Conservation (phyloP, 306 rosid genomes). For the Ziziphus jujuba region DNA sequence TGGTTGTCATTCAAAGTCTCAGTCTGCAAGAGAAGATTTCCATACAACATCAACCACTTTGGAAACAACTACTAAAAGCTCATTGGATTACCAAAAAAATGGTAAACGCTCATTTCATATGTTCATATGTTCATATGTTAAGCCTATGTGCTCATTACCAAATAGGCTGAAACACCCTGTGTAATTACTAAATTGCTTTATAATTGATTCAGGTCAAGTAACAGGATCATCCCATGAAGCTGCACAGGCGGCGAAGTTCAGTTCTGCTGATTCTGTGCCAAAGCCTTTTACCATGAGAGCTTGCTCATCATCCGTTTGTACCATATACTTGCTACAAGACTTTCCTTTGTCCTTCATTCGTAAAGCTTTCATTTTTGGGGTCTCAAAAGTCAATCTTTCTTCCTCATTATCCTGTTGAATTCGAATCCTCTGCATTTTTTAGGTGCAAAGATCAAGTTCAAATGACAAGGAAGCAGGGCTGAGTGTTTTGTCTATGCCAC, state of each 20-base stretch:
- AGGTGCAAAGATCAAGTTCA: constrained; percentile 35
- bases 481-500: constrained; percentile 65
- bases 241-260: constrained; percentile 34
- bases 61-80: constrained; percentile 33
- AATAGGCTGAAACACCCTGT: neutral
- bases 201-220: constrained; percentile 48
- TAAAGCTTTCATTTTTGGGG: neutral
- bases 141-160: constrained; percentile 5
- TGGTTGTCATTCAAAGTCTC: constrained; percentile 47
- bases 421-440: constrained; percentile 1
- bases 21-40: constrained; percentile 25
- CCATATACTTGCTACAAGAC: constrained; percentile 17
- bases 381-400: too few species aligned
- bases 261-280: constrained; percentile 27
- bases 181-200: constrained; percentile 19
- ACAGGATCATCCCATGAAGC: constrained; percentile 32
- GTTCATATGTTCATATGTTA: constrained; percentile 9
- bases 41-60: constrained; percentile 16
- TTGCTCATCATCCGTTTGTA: constrained; percentile 74
- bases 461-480: constrained; percentile 38
- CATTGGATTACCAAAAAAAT: neutral
- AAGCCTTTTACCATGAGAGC: constrained; percentile 48
- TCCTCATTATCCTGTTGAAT: too few species aligned
- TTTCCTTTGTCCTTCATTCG: neutral
- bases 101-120: constrained; percentile 19